Percentiles rank a stretch among this genome's conserved stretches.
phyloP scores from a whole-genome alignment of 495 filamentous ascomycete genomes.

The Penicillium antarcticum region DNA sequence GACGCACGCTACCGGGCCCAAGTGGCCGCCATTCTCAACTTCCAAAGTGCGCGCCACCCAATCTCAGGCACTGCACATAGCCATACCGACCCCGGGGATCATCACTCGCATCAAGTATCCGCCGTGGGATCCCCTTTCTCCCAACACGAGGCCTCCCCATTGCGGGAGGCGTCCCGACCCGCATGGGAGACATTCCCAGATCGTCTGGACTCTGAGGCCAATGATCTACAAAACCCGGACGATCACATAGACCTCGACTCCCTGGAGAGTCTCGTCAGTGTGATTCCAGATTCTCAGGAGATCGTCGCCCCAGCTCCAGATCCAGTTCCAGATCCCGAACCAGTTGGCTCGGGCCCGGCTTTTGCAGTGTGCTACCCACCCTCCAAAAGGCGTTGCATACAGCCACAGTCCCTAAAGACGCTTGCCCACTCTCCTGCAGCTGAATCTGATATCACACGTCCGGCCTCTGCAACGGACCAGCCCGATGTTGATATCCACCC shows the following conservation, averaged over 20 bases:
- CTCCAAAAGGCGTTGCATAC: conserved; percentile 23
- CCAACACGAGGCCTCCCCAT: conserved; percentile 1
- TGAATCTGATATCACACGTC: background rate
- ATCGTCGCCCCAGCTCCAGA: background rate
- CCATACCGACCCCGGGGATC: background rate
- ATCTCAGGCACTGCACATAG: conserved; percentile 3
- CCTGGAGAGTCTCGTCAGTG: conserved; percentile 41
- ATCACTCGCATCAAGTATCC: background rate
- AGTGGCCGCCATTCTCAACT: conserved; percentile 58
- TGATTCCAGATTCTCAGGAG: conserved; percentile 46
- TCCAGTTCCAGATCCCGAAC: background rate
- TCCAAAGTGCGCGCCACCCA: conserved; percentile 38
- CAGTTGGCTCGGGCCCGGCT: background rate
- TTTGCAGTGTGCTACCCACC: conserved; percentile 5
- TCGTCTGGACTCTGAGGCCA: background rate
- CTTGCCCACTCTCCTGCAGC: background rate
- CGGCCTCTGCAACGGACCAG: background rate
- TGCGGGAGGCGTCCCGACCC: conserved; percentile 6
- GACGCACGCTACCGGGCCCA: conserved; percentile 63
- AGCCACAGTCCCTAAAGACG: background rate
- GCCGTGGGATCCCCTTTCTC: background rate
- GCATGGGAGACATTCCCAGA: background rate
- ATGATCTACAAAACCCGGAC: background rate
- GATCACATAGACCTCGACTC: conserved; percentile 22
- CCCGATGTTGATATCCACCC: background rate